phyloP scores from a whole-genome alignment of 2,329 filamentous ascomycete genomes.

The Shiraia sp. region DNA sequence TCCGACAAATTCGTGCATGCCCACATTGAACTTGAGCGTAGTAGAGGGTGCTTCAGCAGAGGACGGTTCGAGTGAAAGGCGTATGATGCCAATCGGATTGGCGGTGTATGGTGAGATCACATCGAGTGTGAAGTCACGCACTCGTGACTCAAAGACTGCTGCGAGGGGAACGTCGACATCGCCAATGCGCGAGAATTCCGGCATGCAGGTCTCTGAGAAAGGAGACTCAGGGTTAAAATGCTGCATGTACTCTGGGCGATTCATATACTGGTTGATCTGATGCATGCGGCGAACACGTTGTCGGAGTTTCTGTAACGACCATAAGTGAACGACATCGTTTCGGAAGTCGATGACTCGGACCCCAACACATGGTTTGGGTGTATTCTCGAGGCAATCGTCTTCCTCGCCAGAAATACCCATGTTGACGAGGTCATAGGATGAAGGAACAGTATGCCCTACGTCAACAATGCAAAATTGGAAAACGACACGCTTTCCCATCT shows the following conservation, averaged over 20 bases:
- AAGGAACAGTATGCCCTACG: conserved; percentile 82
- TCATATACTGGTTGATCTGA: conserved; percentile 94
- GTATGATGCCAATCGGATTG: conserved; percentile 86
- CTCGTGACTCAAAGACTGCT: conserved; percentile 90
- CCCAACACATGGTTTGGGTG: conserved; percentile 86
- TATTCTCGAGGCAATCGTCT: conserved; percentile 77
- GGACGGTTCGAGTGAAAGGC: conserved; percentile 88
- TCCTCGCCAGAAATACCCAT: conserved; percentile 88
- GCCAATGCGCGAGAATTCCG: conserved; percentile 87
- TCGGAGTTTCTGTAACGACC: conserved; percentile 92
- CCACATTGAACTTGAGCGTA: conserved; percentile 96
- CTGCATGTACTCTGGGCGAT: conserved; percentile 90
- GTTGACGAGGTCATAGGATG: conserved; percentile 94
- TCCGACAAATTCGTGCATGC: conserved; percentile 94
- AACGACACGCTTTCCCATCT: conserved; percentile 87
- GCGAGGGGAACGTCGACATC: conserved; percentile 90
- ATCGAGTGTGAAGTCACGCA: conserved; percentile 92
- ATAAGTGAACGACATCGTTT: conserved; percentile 82
- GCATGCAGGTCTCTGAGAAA: conserved; percentile 88
- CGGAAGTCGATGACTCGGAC: conserved; percentile 91
- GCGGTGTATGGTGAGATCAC: conserved; percentile 91
- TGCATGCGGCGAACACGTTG: conserved; percentile 89
- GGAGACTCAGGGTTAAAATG: conserved; percentile 93
- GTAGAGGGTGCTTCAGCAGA: conserved; percentile 89
- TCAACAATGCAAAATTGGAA: conserved; percentile 96